phyloP scores from a whole-genome alignment of 352 stramenopile species.

The Globisporangium emineosum region DNA sequence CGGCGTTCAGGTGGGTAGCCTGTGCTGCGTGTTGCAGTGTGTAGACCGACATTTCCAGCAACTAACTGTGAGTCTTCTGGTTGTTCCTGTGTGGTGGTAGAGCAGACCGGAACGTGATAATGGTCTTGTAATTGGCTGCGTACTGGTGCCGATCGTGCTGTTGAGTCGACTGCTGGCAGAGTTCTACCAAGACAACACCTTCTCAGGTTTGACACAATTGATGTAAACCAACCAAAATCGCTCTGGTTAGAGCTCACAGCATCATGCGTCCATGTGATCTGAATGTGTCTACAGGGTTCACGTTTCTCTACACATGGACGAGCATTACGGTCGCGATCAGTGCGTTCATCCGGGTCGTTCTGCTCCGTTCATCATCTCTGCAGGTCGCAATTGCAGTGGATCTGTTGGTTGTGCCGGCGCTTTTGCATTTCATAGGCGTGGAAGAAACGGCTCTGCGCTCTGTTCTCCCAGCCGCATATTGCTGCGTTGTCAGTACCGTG shows the following conservation, averaged over 20 bases:
- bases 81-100: background rate
- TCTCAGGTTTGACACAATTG: slow-evolving; percentile 22
- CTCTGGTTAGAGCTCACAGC: background rate
- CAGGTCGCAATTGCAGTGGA: slow-evolving; percentile 41
- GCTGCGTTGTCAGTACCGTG: slow-evolving; percentile 31
- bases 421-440: slow-evolving; percentile 14
- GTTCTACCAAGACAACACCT: slow-evolving; percentile 22
- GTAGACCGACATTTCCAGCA: background rate
- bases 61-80: background rate
- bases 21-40: background rate
- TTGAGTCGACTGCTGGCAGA: slow-evolving; percentile 48
- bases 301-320: slow-evolving; percentile 56
- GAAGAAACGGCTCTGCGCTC: slow-evolving; percentile 27
- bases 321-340: slow-evolving; percentile 46
- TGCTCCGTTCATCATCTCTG: slow-evolving; percentile 35
- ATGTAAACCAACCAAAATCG: background rate
- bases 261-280: background rate
- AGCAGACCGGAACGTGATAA: slow-evolving; percentile 50
- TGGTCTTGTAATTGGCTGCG: slow-evolving; percentile 55
- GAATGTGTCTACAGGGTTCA: slow-evolving; percentile 26
- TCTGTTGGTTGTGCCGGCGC: slow-evolving; percentile 28
- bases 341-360: slow-evolving; percentile 38
- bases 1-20: slow-evolving; percentile 10
- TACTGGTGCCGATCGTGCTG: slow-evolving; percentile 55
- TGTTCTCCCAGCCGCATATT: slow-evolving; percentile 33